Evolutionary conservation across 352 stramenopile species (phyloP), one percentile per base, ranked within the genome.

Genomic region (Globisporangium spiculum): DNA sequence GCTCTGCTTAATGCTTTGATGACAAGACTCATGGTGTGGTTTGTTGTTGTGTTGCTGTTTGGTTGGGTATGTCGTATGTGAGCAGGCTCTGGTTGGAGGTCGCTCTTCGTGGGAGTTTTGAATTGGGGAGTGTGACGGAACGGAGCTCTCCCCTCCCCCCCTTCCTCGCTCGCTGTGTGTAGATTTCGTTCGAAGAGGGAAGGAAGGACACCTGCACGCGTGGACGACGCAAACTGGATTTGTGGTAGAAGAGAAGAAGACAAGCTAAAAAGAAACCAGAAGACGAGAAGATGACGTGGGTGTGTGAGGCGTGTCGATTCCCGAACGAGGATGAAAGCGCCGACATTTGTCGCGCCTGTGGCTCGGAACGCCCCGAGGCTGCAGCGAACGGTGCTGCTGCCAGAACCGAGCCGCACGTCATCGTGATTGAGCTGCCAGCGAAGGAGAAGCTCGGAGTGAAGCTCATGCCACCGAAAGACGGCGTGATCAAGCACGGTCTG

Each of bases 381-480:
- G 63, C 76, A 24, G 10, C 32, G n/a, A 67, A 41, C 55, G 44
- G 34, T 20, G 3, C 41, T 20, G 14, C 41, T 22, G 26, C 10
- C 32, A 70, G 36, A 24, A 70, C 26, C 27, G 34, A 41, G n/a
- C 74, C 69, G n/a, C 71, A 82, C 50, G 83, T 92, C 3, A 75
- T 94, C 12, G 81, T 93, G 22, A 93, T 95, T 52, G 88, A 93
- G 63, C 70, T 95, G 34, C 88, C 85, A 10, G 78, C 88, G 26
- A 95, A 95, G 73, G 84, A 93, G 63, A 95, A 93, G 67, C 84
- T 95, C 32, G 88, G 85, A 50, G 88, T 95, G 48, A 93, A 93
- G 73, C 86, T 93, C 63, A 91, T 90, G 86, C 86, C 88, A 20
- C 88, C 86, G 16, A 93, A 91, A 66, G 76, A 86, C 55, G 88